Base-by-base conservation (phyloP, 163 green algal species). In the Prototheca stagnorum region DNA sequence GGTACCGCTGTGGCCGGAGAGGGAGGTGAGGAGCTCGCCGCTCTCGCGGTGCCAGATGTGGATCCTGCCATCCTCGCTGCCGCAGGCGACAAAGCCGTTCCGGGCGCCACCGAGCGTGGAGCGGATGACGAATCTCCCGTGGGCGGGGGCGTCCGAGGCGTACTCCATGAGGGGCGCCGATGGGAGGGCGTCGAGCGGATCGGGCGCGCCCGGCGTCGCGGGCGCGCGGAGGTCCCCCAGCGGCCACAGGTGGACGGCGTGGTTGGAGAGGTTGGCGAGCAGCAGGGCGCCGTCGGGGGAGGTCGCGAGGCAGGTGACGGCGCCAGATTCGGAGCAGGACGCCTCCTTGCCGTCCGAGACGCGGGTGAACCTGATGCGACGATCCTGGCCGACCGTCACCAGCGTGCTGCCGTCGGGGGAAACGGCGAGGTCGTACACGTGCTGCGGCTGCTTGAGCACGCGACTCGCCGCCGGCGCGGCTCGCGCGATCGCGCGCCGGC, bases 1-100 rank as follows among this genome's bases (percentile, higher is more conserved):
- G 1, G 84, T 89, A 7, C 75, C 81, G 3, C 63, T 67, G 64
- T 95, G 88, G 2, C 88, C 88, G 33, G 78, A 44, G 47, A 97
- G 68, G 44, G 68, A 51, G 20, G 80, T 56, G 26, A 97, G 57
- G 56, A 80, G 60, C 26, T 86, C 67, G 3, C 75, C 78, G 2
- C 35, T 83, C 47, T 71, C 65, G 0, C 77, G 58, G 56, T 92
- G 77, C 88, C 88, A 97, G 23, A 97, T 57, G 56, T 92, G 84
- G 23, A 95, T 17, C 36, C 67, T 45, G 36, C 67, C 69, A 43
- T 84, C 80, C 61, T 95, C 85, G 31, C 70, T 76, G 49, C 85
- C 85, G 35, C 70, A 74, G 33, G 84, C 77, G 27, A 95, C 77
- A 60, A 95, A 95, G 23, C 37, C 54, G 26, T 68, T 49, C 37